phyloP scores from a whole-genome alignment of 805 yeast genomes.

The Kodamaea jinghongensis region DNA sequence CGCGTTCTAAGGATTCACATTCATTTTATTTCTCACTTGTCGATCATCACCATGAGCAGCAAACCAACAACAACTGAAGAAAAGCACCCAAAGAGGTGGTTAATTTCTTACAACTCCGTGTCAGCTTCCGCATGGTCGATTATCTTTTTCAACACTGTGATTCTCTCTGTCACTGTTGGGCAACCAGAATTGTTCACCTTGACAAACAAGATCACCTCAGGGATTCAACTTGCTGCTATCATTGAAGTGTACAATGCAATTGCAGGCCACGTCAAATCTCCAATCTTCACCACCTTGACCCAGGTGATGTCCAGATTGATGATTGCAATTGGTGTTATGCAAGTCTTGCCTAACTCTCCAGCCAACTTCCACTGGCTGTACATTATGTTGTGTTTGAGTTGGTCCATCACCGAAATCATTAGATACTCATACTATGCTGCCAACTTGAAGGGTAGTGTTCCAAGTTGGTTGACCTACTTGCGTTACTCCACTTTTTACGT shows the following conservation, averaged over 20 bases:
- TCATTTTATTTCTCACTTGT: too few relatives aligned
- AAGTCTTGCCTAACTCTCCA: slow-evolving; percentile 68
- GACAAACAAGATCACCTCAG: slow-evolving; percentile 56
- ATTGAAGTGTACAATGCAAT: slow-evolving; percentile 78
- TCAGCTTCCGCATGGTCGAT: slow-evolving; percentile 43
- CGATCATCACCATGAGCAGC: too few relatives aligned
- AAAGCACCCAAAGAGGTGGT: slow-evolving; percentile 32
- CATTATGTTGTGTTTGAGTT: slow-evolving; percentile 68
- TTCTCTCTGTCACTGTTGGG: slow-evolving; percentile 42
- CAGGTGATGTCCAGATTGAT: slow-evolving; percentile 86
- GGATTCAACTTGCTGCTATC: slow-evolving; percentile 75
- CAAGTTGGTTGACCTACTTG: slow-evolving; percentile 59
- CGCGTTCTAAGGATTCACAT: too few relatives aligned
- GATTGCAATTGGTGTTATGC: slow-evolving; percentile 79
- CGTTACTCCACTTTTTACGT: slow-evolving; percentile 82
- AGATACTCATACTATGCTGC: slow-evolving; percentile 87
- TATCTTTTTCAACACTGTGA: slow-evolving; percentile 38
- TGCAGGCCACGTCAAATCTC: slow-evolving; percentile 80
- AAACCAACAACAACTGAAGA: background rate
- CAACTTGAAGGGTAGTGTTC: slow-evolving; percentile 54
- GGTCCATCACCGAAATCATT: slow-evolving; percentile 93
- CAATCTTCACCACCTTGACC: slow-evolving; percentile 75
- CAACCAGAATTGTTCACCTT: slow-evolving; percentile 65
- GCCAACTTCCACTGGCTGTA: slow-evolving; percentile 61
- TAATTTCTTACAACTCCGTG: slow-evolving; percentile 41